These are phyloP conservation scores for Tillandsia leiboldiana DNA, from an alignment of 176 grass and related monocot genomes.

Conservation along the genomic window DNA sequence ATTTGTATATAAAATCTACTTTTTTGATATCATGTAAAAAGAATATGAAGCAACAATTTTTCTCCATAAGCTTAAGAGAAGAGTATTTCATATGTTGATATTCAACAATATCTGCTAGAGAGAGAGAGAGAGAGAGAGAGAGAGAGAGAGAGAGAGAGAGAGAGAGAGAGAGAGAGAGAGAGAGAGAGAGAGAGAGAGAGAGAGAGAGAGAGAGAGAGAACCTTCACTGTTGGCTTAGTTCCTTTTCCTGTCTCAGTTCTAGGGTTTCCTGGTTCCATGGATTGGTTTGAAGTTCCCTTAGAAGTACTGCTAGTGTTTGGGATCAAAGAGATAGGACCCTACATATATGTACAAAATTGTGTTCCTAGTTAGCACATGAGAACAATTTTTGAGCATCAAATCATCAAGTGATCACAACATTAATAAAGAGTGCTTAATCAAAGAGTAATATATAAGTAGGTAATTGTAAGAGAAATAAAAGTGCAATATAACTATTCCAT, in stretches of 20 bases:
- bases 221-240: conserved; percentile 32
- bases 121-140: neutral
- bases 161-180: neutral
- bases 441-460: neutral
- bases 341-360: neutral
- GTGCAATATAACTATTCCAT: neutral
- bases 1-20: too few species aligned
- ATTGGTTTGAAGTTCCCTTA: conserved; percentile 1
- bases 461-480: neutral
- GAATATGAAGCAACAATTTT: too few species aligned
- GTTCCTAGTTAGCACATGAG: neutral
- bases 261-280: conserved; percentile 4
- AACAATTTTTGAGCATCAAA: neutral
- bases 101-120: neutral
- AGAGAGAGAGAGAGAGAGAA: neutral
- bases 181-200: neutral
- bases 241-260: conserved; percentile 4
- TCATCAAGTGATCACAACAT: conserved; percentile 9
- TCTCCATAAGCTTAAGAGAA: too few species aligned
- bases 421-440: neutral
- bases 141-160: too few species aligned
- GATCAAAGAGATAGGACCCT: conserved; percentile 12
- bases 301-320: neutral
- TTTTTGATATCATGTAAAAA: too few species aligned
- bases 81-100: too few species aligned